phyloP scores from a whole-genome alignment of 2,329 filamentous ascomycete species.

The Myriangium duriaei region DNA sequence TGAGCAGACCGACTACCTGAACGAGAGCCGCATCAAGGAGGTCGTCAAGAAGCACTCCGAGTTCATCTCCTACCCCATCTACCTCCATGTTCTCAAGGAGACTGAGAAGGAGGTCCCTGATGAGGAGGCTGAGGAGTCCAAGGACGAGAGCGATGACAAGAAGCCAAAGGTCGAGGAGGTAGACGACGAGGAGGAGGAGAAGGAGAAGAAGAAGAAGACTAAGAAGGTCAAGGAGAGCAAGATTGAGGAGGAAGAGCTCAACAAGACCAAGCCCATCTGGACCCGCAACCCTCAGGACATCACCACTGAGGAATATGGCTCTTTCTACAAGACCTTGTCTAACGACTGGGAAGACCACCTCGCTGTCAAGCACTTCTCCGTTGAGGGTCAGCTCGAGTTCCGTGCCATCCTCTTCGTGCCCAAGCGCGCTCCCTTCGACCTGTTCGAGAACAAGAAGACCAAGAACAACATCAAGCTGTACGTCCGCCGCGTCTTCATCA shows the following conservation, averaged over 20 bases:
- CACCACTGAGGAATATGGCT: conserved; percentile 87
- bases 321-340: conserved; percentile 99
- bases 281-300: conserved; percentile 96
- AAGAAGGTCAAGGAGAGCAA: conserved; percentile 99
- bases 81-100: conserved; percentile 99
- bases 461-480: conserved; percentile 99
- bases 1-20: conserved; percentile 95
- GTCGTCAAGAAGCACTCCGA: conserved; percentile 99
- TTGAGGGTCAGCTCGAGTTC: conserved; percentile 99
- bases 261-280: conserved; percentile 99
- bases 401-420: conserved; percentile 98
- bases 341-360: conserved; percentile 99
- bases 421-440: conserved; percentile 98
- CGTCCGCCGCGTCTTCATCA: conserved; percentile 99
- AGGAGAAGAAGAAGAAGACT: conserved; percentile 91
- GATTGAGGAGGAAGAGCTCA: conserved; percentile 98
- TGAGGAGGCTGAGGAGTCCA: conserved; percentile 69
- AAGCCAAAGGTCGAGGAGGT: conserved; percentile 84
- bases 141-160: conserved; percentile 74
- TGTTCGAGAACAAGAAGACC: conserved; percentile 99
- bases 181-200: conserved; percentile 60
- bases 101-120: conserved; percentile 97
- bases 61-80: conserved; percentile 99
- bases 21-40: conserved; percentile 99
- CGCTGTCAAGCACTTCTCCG: conserved; percentile 99